Base-by-base conservation (phyloP, 371 early-diverging fungal genomes). In the Mortierella sp. region DNA sequence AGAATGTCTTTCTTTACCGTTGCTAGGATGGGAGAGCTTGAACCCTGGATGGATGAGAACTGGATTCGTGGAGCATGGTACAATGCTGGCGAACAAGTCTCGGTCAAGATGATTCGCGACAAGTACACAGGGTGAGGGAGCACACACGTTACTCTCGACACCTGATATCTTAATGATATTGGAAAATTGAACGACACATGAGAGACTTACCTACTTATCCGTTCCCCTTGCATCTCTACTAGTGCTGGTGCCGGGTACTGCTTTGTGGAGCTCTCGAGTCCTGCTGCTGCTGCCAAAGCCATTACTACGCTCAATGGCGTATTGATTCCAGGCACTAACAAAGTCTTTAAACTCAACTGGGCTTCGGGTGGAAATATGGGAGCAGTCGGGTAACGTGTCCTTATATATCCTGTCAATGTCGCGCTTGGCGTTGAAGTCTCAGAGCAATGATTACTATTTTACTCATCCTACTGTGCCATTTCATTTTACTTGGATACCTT, bases 321-420 rank as follows among this genome's bases (percentile, higher is more conserved):
- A 22, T 69, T 87, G 61, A 95, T 98, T 66, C 96, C 96, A 18
- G 91, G 90, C 66, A 91, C 95, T 18, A 87, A 89, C 75, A 88
- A 90, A 45, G 73, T 87, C n/a, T 97, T 97, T 87, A 91, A 93
- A 59, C 90, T 98, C 51, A 98, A 98, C 86, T 96, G 96, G 96
- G 96, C 97, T 22, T 88, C 92, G 8, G 96, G 96, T 43, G 93
- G 92, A 52, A 91, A 89, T 49, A 78, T 87, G 28, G 60, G 66
- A 26, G 10, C 66, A 18, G 39, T 64, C 20, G 39, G 26, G 78
- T 69, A 69, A 37, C 35, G 84, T 69, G 14, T 20, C 40, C 14
- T 20, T 54, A 6, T 22, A 58, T 40, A 24, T 16, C 63, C n/a
- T 12, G 35, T 9, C 16, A 39, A 22, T 43, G n/a, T n/a, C 24